Conservation (phyloP, 1,139 yeast species). For the Saccharomycopsis phalli region DNA sequence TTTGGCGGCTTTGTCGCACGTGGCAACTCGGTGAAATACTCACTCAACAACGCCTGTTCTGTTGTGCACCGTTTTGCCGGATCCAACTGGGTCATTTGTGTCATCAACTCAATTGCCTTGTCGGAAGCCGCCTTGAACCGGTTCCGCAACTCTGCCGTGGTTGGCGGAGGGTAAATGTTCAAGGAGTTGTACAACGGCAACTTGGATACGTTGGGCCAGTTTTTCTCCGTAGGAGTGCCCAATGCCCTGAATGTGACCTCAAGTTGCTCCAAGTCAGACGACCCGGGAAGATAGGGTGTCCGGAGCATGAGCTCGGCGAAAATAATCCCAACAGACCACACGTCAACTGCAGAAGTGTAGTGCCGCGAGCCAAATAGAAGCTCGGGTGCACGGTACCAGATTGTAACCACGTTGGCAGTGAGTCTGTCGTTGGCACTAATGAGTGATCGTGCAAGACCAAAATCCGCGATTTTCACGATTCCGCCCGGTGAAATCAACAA, state of each 20-base stretch:
- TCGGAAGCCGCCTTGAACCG: constrained; percentile 92
- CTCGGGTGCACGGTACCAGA: constrained; percentile 98
- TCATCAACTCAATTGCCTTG: constrained; percentile 67
- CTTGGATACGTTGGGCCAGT: constrained; percentile 84
- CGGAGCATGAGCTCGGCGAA: constrained; percentile 94
- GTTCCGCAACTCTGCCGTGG: constrained; percentile 69
- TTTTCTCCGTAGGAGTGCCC: constrained; percentile 90
- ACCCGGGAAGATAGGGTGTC: constrained; percentile 90
- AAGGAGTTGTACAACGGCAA: constrained; percentile 69
- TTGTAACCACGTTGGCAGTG: constrained; percentile 89
- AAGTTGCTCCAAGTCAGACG: constrained; percentile 80
- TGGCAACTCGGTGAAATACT: constrained; percentile 68
- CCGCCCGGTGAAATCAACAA: constrained; percentile 81
- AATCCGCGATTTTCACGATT: constrained; percentile 87
- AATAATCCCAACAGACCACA: constrained; percentile 94
- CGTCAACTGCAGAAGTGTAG: constrained; percentile 80
- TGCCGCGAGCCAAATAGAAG: constrained; percentile 80
- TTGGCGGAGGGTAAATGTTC: constrained; percentile 73
- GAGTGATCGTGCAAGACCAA: constrained; percentile 83
- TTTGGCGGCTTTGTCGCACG: constrained; percentile 63
- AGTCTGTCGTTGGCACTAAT: constrained; percentile 73
- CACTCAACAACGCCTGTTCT: constrained; percentile 54
- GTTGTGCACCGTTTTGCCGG: constrained; percentile 69
- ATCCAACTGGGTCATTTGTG: constrained; percentile 66
- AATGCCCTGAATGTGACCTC: constrained; percentile 88